Evolutionary conservation across 2,329 filamentous ascomycete species (phyloP).

Genomic region (Exserohilum rostratum): DNA sequence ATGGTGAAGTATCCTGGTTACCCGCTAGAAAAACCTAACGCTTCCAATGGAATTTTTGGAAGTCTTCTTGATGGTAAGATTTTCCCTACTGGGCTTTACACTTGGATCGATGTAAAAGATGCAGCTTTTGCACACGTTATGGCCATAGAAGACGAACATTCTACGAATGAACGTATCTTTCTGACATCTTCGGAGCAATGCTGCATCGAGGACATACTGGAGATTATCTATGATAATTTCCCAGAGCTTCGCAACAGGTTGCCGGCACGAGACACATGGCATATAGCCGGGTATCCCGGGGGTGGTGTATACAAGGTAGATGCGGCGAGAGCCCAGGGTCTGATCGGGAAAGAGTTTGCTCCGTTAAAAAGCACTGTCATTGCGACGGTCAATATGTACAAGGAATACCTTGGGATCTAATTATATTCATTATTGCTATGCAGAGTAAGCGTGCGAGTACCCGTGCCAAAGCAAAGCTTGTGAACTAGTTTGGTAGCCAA

Average conservation of each 20-base stretch:
- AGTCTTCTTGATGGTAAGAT: slow-evolving; percentile 53
- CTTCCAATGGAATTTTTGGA: slow-evolving; percentile 59
- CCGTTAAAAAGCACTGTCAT: background rate
- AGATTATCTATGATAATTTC: slow-evolving; percentile 60
- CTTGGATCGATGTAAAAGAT: slow-evolving; percentile 53
- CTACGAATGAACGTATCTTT: slow-evolving; percentile 63
- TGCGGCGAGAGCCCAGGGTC: background rate
- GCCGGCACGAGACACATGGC: slow-evolving; percentile 33
- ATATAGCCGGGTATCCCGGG: background rate
- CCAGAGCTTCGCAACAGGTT: slow-evolving; percentile 55
- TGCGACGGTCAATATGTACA: background rate
- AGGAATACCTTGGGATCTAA: background rate
- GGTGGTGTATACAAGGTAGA: background rate
- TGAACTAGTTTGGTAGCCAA: background rate
- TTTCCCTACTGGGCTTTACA: slow-evolving; percentile 15
- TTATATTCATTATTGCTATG: background rate
- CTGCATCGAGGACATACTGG: slow-evolving; percentile 61
- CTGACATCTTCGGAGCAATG: slow-evolving; percentile 61
- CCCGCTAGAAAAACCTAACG: slow-evolving; percentile 65
- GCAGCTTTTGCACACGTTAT: slow-evolving; percentile 65
- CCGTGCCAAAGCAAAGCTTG: background rate
- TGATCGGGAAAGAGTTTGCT: background rate
- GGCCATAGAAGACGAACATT: slow-evolving; percentile 58
- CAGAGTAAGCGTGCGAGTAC: background rate
- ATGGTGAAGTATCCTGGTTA: slow-evolving; percentile 57